Percentiles rank a stretch among this genome's conserved stretches.
Evolutionary conservation across 106 monocot genomes (phyloP).

Genomic region (Narthecium ossifragum): DNA sequence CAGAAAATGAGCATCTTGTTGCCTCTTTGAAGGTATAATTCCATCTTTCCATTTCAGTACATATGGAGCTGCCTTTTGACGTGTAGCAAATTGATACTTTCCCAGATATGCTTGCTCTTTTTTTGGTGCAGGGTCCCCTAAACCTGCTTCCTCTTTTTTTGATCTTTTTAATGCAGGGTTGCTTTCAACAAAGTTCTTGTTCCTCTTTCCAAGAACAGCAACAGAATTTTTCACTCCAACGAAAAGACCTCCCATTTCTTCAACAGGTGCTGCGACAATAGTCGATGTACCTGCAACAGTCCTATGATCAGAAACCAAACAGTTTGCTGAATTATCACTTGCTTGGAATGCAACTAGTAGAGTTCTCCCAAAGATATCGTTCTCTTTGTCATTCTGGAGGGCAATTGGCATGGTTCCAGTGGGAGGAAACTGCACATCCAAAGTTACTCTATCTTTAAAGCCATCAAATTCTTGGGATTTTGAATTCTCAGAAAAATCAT

Average conservation of each 20-base stretch:
- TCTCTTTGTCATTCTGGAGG: background rate
- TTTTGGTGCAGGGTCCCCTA: constrained; percentile 10
- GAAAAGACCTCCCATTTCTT: background rate
- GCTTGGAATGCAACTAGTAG: background rate
- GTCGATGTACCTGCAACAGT: background rate
- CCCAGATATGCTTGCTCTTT: constrained; percentile 1
- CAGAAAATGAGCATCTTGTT: constrained; percentile 1
- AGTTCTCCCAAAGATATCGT: background rate
- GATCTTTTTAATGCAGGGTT: constrained; percentile 10
- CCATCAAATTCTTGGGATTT: background rate
- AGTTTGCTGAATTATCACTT: background rate
- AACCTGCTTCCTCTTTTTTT: constrained; percentile 9
- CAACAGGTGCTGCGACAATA: constrained; percentile 2
- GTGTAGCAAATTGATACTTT: background rate
- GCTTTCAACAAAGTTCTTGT: background rate
- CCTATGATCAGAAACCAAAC: constrained; percentile 6
- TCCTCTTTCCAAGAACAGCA: constrained; percentile 16
- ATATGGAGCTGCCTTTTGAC: background rate
- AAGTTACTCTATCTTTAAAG: constrained; percentile 1
- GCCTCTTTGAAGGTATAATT: background rate
- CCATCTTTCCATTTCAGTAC: background rate
- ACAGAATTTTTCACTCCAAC: background rate
- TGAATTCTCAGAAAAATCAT: background rate
- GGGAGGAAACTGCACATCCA: background rate
- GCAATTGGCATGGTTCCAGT: constrained; percentile 5